Percentiles rank a stretch among this genome's conserved stretches.
Conservation (phyloP, 345 rosid species). For the Eutrema japonicum region DNA sequence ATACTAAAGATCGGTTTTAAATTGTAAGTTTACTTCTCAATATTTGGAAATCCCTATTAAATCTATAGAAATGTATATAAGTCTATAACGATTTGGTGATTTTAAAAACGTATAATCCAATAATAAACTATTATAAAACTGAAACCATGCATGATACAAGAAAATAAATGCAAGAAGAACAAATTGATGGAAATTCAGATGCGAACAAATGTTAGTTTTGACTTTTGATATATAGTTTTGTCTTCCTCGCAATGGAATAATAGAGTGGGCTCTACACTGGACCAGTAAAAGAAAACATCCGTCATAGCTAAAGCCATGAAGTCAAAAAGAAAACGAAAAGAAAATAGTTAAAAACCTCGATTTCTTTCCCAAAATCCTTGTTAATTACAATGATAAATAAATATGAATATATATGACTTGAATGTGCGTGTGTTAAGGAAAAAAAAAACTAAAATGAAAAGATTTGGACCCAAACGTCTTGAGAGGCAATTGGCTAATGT, state of each 20-base stretch:
- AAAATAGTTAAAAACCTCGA: background rate
- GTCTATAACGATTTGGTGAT: background rate
- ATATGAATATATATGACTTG: background rate
- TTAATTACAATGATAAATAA: background rate
- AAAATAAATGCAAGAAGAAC: background rate
- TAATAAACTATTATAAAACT: background rate
- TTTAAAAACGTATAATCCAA: background rate
- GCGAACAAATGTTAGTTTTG: conserved; percentile 7
- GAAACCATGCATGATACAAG: background rate
- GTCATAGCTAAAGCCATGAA: background rate
- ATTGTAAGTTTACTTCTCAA: background rate
- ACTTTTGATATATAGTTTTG: conserved; percentile 5
- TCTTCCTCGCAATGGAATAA: background rate
- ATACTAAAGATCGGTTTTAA: background rate
- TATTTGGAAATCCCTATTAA: background rate
- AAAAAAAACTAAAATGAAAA: background rate
- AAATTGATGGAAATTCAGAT: background rate
- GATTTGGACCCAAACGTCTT: conserved; percentile 6
- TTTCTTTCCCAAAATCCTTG: background rate
- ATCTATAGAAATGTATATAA: background rate
- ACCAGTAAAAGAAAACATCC: background rate
- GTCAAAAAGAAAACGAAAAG: background rate
- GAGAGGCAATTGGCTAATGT: conserved; percentile 30
- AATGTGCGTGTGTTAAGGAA: background rate
- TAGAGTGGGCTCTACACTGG: conserved; percentile 19